These are phyloP conservation scores for Plasmodiophora brassicae DNA, from an alignment of 208 protist species.

Conservation along the genomic window DNA sequence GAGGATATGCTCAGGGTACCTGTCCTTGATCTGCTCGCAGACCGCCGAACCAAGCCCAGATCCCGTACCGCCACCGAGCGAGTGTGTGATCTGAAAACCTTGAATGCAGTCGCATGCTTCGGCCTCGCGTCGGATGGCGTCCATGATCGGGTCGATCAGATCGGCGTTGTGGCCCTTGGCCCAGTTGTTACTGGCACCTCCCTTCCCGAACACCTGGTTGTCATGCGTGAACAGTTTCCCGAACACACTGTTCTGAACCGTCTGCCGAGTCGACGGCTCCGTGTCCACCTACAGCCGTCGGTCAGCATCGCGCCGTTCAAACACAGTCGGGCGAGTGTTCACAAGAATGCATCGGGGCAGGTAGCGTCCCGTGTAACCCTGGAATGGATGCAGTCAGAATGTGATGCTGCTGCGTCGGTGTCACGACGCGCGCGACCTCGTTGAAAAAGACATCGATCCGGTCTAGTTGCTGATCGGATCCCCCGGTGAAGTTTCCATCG, in stretches of 20 bases:
- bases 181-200: constrained; percentile 72
- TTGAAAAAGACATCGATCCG: constrained; percentile 95
- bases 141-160: constrained; percentile 65
- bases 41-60: constrained; percentile 70
- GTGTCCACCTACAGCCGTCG: constrained; percentile 59
- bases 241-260: constrained; percentile 60
- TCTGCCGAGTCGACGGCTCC: constrained; percentile 72
- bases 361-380: neutral
- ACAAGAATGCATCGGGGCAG: neutral
- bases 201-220: constrained; percentile 65
- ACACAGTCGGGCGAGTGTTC: neutral
- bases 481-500: constrained; percentile 77
- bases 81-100: constrained; percentile 73
- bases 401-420: too few species aligned
- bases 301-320: constrained; percentile 51
- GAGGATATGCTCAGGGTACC: constrained; percentile 72
- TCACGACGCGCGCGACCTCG: constrained; percentile 77
- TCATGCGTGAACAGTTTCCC: constrained; percentile 71
- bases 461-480: constrained; percentile 87
- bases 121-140: constrained; percentile 69
- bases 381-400: too few species aligned
- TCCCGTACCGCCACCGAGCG: constrained; percentile 72
- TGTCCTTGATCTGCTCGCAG: constrained; percentile 64
- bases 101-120: constrained; percentile 70
- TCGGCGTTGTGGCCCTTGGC: constrained; percentile 78